Evolutionary conservation across 179 eudicot species (phyloP), one percentile per base, ranked within the genome.

Genomic region (Heliamphora pulchella): DNA sequence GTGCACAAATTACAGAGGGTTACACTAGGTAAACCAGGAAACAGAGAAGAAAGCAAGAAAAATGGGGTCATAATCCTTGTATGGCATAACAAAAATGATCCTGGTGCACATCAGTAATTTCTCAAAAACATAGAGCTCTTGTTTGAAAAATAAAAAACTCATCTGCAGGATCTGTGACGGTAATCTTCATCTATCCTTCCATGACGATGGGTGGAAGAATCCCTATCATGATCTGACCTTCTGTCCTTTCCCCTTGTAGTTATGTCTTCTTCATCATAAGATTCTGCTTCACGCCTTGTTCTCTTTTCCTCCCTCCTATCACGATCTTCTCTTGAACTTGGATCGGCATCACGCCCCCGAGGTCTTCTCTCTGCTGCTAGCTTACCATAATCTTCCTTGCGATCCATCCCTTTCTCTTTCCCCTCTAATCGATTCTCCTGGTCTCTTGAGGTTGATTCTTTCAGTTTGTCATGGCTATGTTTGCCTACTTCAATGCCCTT

Each of bases 301-400:
- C 88, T 77, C 84, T 86, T 91, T 20, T 89, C 94, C 72, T 81
- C 90, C 85, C 89, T 88, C 83, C 82, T 75, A 81, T 87, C 94
- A 79, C 61, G 71, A 73, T 86, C 85, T 78, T 88, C 89, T 79
- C 86, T 83, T 39, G 84, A 80, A 78, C 82, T 82, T 73, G 79
- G 74, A 81, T 87, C 95, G 70, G 80, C 71, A 76, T 84, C 87
- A 74, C 62, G 80, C 83, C 88, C 78, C 61, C 85, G 75, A 8
- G 87, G 88, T 80, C 84, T 82, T 82, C 70, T 84, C 71, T 86
- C 87, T 67, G 41, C 76, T 74, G 62, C 77, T 68, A 72, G 73
- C 78, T 78, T 86, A 76, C 84, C 87, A 57, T 57, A 79, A 22
- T 81, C 85, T 80, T 83, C 90, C 71, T 75, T 80, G 51, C 65